Evolutionary conservation across 2,329 filamentous ascomycete species (phyloP).

Genomic region (Verticillium nonalfalfae): DNA sequence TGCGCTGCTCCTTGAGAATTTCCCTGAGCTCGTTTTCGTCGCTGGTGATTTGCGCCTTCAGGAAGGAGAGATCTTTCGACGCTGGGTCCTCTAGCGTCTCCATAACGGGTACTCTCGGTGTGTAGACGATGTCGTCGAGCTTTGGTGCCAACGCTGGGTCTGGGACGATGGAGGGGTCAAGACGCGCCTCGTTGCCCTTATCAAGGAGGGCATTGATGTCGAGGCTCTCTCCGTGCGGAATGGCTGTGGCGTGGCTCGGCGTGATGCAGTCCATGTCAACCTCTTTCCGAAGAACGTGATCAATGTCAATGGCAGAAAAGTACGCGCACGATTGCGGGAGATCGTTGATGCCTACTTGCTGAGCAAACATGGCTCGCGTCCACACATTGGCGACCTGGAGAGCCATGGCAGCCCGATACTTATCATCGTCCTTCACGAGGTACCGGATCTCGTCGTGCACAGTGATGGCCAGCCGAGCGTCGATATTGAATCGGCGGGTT

Average conservation of each 20-base stretch:
- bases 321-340: constrained; percentile 91
- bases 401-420: constrained; percentile 85
- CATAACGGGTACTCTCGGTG: constrained; percentile 73
- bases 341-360: constrained; percentile 94
- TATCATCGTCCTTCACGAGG: constrained; percentile 76
- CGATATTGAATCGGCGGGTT: constrained; percentile 74
- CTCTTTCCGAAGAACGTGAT: constrained; percentile 93
- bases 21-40: constrained; percentile 68
- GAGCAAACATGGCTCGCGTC: constrained; percentile 95
- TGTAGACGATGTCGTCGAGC: constrained; percentile 60
- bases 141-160: constrained; percentile 43
- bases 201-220: constrained; percentile 75
- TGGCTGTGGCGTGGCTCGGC: constrained; percentile 72
- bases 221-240: constrained; percentile 78
- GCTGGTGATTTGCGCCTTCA: constrained; percentile 77
- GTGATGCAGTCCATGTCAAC: constrained; percentile 98
- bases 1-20: constrained; percentile 58
- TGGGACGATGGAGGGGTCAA: constrained; percentile 61
- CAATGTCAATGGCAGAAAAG: constrained; percentile 93
- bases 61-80: constrained; percentile 50
- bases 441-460: constrained; percentile 98
- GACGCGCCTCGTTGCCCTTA: constrained; percentile 60
- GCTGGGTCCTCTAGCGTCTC: constrained; percentile 50
- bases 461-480: constrained; percentile 82
- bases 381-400: constrained; percentile 91